These are phyloP conservation scores for Aspergillus biplanus DNA, from an alignment of 495 filamentous ascomycete genomes.

Conservation along the genomic window DNA sequence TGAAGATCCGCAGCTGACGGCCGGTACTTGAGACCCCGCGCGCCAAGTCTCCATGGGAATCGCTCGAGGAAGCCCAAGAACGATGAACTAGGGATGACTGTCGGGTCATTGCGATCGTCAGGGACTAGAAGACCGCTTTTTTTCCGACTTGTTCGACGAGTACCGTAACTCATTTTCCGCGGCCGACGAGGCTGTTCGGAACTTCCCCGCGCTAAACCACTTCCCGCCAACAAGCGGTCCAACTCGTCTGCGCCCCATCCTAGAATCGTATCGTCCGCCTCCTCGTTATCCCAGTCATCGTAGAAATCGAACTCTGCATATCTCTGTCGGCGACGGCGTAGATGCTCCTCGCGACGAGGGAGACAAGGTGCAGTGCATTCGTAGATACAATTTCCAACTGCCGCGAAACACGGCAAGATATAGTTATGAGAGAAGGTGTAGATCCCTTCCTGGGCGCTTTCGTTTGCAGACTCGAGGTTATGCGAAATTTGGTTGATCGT, in stretches of 20 bases:
- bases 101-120: conserved; percentile 73
- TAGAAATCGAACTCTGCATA: conserved; percentile 96
- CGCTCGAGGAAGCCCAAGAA: conserved; percentile 83
- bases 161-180: conserved; percentile 88
- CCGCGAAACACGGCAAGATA: conserved; percentile 76
- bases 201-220: conserved; percentile 54
- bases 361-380: conserved; percentile 74
- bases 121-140: conserved; percentile 66
- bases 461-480: conserved; percentile 89
- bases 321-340: conserved; percentile 67
- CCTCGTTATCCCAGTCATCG: conserved; percentile 92
- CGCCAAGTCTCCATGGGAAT: conserved; percentile 84
- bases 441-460: conserved; percentile 84
- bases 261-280: conserved; percentile 62
- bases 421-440: conserved; percentile 88
- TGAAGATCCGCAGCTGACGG: conserved; percentile 89
- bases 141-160: conserved; percentile 62
- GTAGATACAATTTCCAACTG: conserved; percentile 65
- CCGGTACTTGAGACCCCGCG: conserved; percentile 78
- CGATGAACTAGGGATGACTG: conserved; percentile 85
- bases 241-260: conserved; percentile 84
- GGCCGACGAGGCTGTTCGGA: conserved; percentile 71
- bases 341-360: conserved; percentile 72
- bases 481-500: conserved; percentile 91
- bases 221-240: conserved; percentile 82